Evolutionary conservation across 768 basidiomycete species (phyloP).

Genomic region (Suillus weaverae): DNA sequence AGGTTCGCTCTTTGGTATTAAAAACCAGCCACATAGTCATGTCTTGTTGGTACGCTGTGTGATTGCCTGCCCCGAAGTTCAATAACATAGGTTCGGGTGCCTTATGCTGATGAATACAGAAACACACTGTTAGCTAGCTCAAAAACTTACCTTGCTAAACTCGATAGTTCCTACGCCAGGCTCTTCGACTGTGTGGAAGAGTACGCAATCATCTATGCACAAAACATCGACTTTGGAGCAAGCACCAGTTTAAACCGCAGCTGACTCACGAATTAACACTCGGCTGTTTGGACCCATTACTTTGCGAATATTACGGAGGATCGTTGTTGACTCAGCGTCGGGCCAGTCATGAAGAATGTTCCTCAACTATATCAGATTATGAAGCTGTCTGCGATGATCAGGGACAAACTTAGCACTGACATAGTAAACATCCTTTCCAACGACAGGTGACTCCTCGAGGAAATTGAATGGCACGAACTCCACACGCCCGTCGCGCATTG

Average conservation of each 20-base stretch:
- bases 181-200: constrained; percentile 16
- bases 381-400: neutral
- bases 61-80: neutral
- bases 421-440: constrained; percentile 26
- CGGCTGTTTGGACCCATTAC: constrained; percentile 31
- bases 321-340: constrained; percentile 29
- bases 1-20: neutral
- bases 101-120: constrained; percentile 13
- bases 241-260: neutral
- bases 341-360: constrained; percentile 39
- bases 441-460: constrained; percentile 18
- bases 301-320: constrained; percentile 29
- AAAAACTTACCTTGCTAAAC: neutral
- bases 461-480: constrained; percentile 23
- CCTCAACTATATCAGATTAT: constrained; percentile 18
- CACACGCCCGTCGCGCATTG: constrained; percentile 17
- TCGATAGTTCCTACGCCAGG: neutral
- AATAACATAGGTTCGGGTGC: constrained; percentile 49
- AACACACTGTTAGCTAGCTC: neutral
- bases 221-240: neutral
- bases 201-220: constrained; percentile 24
- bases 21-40: neutral
- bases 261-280: constrained; percentile 34
- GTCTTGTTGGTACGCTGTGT: neutral
- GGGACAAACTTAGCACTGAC: constrained; percentile 9